A percentile compares a stretch with the other conserved stretches of the same genome.
phyloP scores from a whole-genome alignment of 148 eudicot genomes.

The Chenopodium berlandieri region DNA sequence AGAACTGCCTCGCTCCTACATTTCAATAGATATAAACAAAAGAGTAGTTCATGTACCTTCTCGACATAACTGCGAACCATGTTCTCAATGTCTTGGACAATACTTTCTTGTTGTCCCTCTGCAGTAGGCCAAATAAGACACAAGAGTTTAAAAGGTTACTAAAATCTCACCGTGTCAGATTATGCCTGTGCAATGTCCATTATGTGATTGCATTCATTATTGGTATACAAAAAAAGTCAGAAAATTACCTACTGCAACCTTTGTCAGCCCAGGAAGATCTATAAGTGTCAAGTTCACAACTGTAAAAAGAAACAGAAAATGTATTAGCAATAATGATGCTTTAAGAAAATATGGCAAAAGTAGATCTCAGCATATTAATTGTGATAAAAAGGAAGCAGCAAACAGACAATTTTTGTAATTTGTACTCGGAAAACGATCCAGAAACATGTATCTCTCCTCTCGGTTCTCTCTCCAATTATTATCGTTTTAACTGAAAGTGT shows the following conservation, averaged over 20 bases:
- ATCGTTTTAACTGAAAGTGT: background rate
- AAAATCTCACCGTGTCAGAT: background rate
- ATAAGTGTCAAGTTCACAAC: constrained; percentile 98
- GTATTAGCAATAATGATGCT: background rate
- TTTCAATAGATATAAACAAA: background rate
- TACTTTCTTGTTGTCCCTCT: constrained; percentile 91
- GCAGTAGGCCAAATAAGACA: constrained; percentile 27
- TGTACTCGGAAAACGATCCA: background rate
- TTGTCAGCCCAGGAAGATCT: constrained; percentile 99
- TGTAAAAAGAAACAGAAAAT: constrained; percentile 42
- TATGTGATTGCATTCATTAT: background rate
- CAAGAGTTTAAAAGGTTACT: background rate
- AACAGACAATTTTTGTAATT: background rate
- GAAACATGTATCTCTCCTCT: background rate
- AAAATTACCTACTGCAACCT: constrained; percentile 95
- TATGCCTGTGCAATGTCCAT: background rate
- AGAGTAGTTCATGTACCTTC: constrained; percentile 51
- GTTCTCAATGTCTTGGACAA: constrained; percentile 93
- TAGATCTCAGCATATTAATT: background rate
- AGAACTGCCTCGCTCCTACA: background rate
- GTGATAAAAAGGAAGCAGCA: background rate
- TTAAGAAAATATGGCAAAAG: background rate
- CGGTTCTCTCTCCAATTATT: no score
- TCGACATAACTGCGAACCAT: constrained; percentile 99
- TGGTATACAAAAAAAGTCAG: constrained; percentile 2